Evolutionary conservation across 2,329 filamentous ascomycete genomes (phyloP).

Genomic region (Penicillium sp.): DNA sequence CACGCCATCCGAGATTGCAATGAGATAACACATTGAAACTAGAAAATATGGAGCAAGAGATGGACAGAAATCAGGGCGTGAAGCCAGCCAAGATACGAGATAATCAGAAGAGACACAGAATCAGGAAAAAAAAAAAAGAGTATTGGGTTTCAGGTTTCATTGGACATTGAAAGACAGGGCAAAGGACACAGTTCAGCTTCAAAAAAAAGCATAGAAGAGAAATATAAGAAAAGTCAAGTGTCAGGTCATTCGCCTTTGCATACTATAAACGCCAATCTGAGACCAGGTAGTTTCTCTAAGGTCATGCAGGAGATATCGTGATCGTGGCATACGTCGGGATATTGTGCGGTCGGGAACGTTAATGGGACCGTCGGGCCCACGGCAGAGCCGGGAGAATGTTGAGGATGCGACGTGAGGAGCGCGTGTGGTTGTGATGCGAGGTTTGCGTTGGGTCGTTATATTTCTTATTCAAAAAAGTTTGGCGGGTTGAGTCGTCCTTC

Average conservation of each 20-base stretch:
- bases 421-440: constrained; percentile 7
- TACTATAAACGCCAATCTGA: constrained; percentile 41
- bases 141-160: constrained; percentile 2
- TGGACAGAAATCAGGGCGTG: constrained; percentile 7
- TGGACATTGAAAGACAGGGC: constrained; percentile 10
- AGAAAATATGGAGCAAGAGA: constrained; percentile 4
- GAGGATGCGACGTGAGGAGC: constrained; percentile 9
- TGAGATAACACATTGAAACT: constrained; percentile 10
- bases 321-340: constrained; percentile 42
- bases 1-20: constrained; percentile 10
- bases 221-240: constrained; percentile 15
- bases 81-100: not conserved
- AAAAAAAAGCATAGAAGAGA: constrained; percentile 7
- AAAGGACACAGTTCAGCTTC: constrained; percentile 7
- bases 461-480: not conserved
- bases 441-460: constrained; percentile 1
- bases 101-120: constrained; percentile 23
- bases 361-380: constrained; percentile 16
- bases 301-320: constrained; percentile 46
- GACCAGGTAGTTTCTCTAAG: constrained; percentile 38
- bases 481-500: constrained; percentile 19
- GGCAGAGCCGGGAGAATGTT: constrained; percentile 13
- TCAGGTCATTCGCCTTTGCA: constrained; percentile 29
- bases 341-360: constrained; percentile 27
- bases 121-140: constrained; percentile 1